Evolutionary conservation across 2,329 filamentous ascomycete species (phyloP).

Genomic region (Xylaria hypoxylon): DNA sequence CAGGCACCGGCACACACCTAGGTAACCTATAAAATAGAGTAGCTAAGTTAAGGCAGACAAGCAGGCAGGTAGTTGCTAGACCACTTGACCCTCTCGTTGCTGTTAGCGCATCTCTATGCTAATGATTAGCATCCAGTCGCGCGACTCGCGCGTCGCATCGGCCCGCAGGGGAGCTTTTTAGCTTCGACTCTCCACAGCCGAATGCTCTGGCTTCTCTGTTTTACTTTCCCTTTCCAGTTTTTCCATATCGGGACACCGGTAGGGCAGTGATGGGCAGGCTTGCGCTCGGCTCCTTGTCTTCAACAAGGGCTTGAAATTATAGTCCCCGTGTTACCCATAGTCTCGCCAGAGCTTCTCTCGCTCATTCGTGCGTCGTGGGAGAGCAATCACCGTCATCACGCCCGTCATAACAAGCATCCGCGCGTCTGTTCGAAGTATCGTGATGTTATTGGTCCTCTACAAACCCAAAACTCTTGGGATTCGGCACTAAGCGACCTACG

Average conservation of each 20-base stretch:
- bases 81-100: neutral
- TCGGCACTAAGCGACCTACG: constrained; percentile 38
- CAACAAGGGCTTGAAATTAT: neutral
- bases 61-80: neutral
- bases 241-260: constrained; percentile 1
- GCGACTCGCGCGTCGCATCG: constrained; percentile 11
- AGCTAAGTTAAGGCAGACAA: constrained; percentile 14
- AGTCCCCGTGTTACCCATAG: constrained; percentile 9
- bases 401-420: constrained; percentile 36
- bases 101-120: neutral
- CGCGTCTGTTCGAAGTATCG: constrained; percentile 43
- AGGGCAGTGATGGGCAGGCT: neutral
- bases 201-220: neutral
- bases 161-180: constrained; percentile 15
- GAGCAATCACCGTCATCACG: constrained; percentile 18
- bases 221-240: neutral
- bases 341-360: neutral
- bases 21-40: neutral
- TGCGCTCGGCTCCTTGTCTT: neutral
- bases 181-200: constrained; percentile 6
- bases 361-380: constrained; percentile 5
- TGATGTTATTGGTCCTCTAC: constrained; percentile 33
- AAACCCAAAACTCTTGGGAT: constrained; percentile 22
- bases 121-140: neutral
- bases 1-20: constrained; percentile 11